These are phyloP conservation scores for Alternaria incomplexa DNA, from an alignment of 2,329 filamentous ascomycete genomes.

Conservation along the genomic window DNA sequence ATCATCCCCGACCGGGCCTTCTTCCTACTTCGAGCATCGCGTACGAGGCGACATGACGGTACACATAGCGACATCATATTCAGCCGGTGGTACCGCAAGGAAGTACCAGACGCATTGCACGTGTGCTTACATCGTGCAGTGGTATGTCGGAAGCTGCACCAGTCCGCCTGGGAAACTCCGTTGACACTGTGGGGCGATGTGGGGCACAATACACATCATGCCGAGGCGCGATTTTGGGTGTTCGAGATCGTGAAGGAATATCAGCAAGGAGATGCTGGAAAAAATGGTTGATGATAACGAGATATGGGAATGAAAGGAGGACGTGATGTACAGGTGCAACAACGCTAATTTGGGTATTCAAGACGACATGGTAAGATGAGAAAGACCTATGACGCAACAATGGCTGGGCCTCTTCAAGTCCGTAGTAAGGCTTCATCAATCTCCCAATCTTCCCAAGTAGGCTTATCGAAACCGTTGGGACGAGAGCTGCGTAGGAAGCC, in stretches of 20 bases:
- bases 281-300: neutral
- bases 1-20: neutral
- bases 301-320: neutral
- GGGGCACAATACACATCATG: neutral
- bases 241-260: neutral
- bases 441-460: slow-evolving; percentile 57
- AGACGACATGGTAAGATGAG: neutral
- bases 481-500: slow-evolving; percentile 56
- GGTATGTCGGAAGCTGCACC: slow-evolving; percentile 15
- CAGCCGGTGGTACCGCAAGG: neutral
- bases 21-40: neutral
- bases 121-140: neutral
- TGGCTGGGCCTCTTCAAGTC: slow-evolving; percentile 14
- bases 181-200: slow-evolving; percentile 4
- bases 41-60: neutral
- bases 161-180: neutral
- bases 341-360: neutral
- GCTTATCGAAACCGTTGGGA: slow-evolving; percentile 59
- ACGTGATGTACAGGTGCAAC: neutral
- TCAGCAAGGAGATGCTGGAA: neutral
- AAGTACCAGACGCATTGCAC: neutral
- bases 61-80: neutral
- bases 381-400: neutral
- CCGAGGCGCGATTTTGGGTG: neutral
- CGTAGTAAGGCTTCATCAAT: slow-evolving; percentile 49